These are phyloP conservation scores for Metroxylon sagu DNA, from an alignment of 176 grass and related monocot species.

Conservation along the genomic window DNA sequence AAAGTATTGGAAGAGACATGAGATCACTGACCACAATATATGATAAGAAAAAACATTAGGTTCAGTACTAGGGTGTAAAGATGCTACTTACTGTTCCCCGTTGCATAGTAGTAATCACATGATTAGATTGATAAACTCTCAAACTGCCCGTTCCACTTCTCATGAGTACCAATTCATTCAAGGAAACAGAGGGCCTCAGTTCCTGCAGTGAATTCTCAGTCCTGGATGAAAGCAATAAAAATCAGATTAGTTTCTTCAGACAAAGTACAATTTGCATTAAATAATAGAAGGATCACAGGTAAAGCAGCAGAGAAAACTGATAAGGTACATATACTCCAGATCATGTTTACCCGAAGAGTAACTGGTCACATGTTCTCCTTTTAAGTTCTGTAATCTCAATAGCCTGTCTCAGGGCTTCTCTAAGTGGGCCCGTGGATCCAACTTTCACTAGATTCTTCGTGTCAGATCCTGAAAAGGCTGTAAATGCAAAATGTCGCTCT, in stretches of 20 bases:
- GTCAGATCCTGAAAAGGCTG: conserved; percentile 98
- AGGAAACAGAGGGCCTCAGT: conserved; percentile 87
- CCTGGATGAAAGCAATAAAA: conserved; percentile 28
- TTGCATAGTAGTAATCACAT: neutral
- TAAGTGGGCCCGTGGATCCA: conserved; percentile 88
- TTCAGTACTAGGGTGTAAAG: neutral
- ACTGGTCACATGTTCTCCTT: conserved; percentile 76
- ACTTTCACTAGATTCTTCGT: conserved; percentile 98
- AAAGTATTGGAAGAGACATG: too few relatives aligned
- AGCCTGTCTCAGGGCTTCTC: conserved; percentile 66
- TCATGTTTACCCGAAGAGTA: conserved; percentile 49
- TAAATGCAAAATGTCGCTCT: conserved; percentile 15
- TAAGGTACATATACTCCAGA: neutral
- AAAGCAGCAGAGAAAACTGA: too few relatives aligned
- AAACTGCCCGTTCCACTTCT: conserved; percentile 89
- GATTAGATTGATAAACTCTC: conserved; percentile 65
- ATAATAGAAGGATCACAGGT: too few relatives aligned
- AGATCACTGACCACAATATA: too few relatives aligned
- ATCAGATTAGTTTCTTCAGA: conserved; percentile 11
- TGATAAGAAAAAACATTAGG: neutral
- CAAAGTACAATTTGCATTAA: neutral
- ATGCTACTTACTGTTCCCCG: conserved; percentile 15
- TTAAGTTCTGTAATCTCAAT: conserved; percentile 64
- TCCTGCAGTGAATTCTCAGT: conserved; percentile 78
- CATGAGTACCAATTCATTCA: conserved; percentile 61